These are phyloP conservation scores for Chalaropsis thielavioides DNA, from an alignment of 2,329 filamentous ascomycete genomes.

Conservation along the genomic window DNA sequence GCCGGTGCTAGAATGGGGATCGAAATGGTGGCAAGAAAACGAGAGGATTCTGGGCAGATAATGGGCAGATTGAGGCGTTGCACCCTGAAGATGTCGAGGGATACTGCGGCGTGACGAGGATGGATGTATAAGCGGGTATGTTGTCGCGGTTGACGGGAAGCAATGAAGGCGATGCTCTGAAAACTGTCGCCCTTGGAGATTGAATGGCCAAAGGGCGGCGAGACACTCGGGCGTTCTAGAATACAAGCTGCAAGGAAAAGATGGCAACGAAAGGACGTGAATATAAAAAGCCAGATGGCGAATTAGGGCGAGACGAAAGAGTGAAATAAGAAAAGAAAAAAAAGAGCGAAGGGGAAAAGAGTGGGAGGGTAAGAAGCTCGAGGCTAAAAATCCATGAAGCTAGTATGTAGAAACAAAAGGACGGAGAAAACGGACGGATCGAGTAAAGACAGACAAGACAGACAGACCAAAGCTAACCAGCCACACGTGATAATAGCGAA, in stretches of 20 bases:
- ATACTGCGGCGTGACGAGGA: background rate
- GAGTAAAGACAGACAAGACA: constrained; percentile 3
- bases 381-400: constrained; percentile 3
- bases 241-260: background rate
- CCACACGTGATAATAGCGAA: constrained; percentile 1
- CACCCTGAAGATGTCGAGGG: background rate
- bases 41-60: background rate
- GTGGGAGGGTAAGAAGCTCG: background rate
- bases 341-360: background rate
- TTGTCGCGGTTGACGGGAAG: background rate
- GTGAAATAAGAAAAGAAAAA: constrained; percentile 2
- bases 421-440: constrained; percentile 7
- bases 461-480: constrained; percentile 2
- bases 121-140: background rate
- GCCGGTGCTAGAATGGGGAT: background rate
- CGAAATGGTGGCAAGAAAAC: background rate
- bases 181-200: background rate
- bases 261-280: background rate
- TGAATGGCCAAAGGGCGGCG: background rate
- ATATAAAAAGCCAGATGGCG: background rate
- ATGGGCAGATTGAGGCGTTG: background rate
- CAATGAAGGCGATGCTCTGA: background rate
- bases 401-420: background rate
- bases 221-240: background rate
- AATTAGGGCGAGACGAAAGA: background rate